These are phyloP conservation scores for Arctium lappa DNA, from an alignment of 129 eudicot genomes.

Conservation along the genomic window DNA sequence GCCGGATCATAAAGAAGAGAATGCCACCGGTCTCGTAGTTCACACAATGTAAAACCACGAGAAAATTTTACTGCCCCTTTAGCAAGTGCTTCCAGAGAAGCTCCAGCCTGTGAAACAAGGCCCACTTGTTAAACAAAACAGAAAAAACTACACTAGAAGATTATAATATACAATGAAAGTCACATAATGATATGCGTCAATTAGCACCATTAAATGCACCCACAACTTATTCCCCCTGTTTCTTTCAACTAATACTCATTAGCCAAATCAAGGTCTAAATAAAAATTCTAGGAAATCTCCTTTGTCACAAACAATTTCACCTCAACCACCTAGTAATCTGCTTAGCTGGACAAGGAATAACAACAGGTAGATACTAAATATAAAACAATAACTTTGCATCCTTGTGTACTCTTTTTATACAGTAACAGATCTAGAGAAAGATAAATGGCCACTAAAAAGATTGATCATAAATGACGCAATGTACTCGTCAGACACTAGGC, in stretches of 20 bases:
- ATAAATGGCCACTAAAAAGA: background rate
- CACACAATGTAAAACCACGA: constrained; percentile 58
- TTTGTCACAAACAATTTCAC: background rate
- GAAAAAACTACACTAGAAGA: background rate
- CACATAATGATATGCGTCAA: background rate
- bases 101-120: constrained; percentile 59
- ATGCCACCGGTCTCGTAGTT: constrained; percentile 79
- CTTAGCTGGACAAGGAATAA: background rate
- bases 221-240: background rate
- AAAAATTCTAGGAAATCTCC: background rate
- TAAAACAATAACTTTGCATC: background rate
- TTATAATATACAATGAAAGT: background rate
- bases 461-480: background rate
- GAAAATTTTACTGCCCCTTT: constrained; percentile 92
- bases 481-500: background rate
- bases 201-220: background rate
- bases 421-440: background rate
- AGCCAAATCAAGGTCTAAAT: background rate
- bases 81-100: constrained; percentile 95
- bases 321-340: background rate
- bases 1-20: constrained; percentile 81
- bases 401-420: background rate
- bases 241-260: background rate
- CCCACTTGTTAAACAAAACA: background rate
- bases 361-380: background rate